Percentiles rank a stretch among this genome's conserved stretches.
Conservation (phyloP, 2,329 filamentous ascomycete species). For the Pleomassaria siparia region DNA sequence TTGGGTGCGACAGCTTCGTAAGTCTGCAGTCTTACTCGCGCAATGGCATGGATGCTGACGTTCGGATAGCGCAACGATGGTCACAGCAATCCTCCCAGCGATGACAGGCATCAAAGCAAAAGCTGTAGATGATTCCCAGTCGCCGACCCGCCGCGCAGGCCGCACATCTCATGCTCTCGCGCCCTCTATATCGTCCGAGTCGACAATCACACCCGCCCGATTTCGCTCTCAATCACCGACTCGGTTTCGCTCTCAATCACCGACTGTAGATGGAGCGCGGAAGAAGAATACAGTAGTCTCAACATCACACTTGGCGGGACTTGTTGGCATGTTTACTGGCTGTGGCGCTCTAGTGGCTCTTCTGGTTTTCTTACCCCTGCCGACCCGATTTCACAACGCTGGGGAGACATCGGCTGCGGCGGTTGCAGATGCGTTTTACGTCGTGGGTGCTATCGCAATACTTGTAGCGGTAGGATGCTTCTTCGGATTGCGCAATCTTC, state of each 20-base stretch:
- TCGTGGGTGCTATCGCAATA: constrained; percentile 74
- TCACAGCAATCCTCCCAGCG: constrained; percentile 86
- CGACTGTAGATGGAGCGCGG: constrained; percentile 8
- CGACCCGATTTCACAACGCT: constrained; percentile 72
- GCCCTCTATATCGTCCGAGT: constrained; percentile 70
- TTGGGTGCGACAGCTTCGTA: constrained; percentile 86
- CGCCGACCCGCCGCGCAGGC: constrained; percentile 31
- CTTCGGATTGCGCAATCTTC: constrained; percentile 68
- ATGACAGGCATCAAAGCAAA: constrained; percentile 51
- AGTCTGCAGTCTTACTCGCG: constrained; percentile 16
- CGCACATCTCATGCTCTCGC: constrained; percentile 60
- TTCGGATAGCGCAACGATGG: constrained; percentile 74
- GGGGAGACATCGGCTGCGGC: constrained; percentile 74
- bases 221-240: constrained; percentile 41
- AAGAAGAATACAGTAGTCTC: constrained; percentile 40
- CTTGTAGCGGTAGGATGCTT: constrained; percentile 74
- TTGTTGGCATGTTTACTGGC: constrained; percentile 90
- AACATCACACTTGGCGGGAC: constrained; percentile 73
- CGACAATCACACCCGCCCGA: constrained; percentile 69
- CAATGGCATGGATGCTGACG: constrained; percentile 1
- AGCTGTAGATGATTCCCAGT: constrained; percentile 28
- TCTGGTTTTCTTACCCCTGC: constrained; percentile 79
- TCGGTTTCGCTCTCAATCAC: constrained; percentile 44
- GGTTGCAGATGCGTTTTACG: constrained; percentile 82
- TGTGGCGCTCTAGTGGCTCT: constrained; percentile 87